Evolutionary conservation across 1,139 yeast genomes (phyloP).

Genomic region (Lodderomyces margitis): DNA sequence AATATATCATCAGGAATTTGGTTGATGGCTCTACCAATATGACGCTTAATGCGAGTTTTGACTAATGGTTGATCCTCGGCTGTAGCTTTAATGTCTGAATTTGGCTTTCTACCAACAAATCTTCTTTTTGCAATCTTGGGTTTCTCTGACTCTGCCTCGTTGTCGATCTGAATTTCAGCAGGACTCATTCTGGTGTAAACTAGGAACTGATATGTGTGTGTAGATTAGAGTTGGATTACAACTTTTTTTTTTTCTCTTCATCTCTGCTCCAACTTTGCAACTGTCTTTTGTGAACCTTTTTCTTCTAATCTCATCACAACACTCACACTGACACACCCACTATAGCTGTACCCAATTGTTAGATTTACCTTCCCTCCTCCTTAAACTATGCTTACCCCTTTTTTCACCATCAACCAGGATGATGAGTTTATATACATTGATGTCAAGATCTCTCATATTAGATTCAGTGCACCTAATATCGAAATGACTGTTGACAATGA

Average conservation of each 20-base stretch:
- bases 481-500: constrained; percentile 77
- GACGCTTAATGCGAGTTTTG: constrained; percentile 20
- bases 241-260: constrained; percentile 3
- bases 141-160: constrained; percentile 3
- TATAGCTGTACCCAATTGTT: not conserved
- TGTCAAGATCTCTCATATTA: constrained; percentile 58
- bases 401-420: constrained; percentile 73
- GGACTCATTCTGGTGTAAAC: constrained; percentile 13
- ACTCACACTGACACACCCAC: no score
- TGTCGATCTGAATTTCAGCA: constrained; percentile 8
- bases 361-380: not conserved
- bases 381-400: constrained; percentile 78
- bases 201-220: no score
- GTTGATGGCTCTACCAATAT: constrained; percentile 62
- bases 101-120: constrained; percentile 35
- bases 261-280: constrained; percentile 3
- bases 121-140: constrained; percentile 25
- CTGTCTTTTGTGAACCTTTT: not conserved
- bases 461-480: constrained; percentile 66
- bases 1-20: constrained; percentile 91
- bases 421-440: constrained; percentile 64
- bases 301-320: not conserved
- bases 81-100: not conserved
- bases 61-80: constrained; percentile 18
- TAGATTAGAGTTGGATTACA: not conserved